Evolutionary conservation across 1,139 yeast species (phyloP), one percentile per base, ranked within the genome.

Genomic region (Saccharomyces hybrid): DNA sequence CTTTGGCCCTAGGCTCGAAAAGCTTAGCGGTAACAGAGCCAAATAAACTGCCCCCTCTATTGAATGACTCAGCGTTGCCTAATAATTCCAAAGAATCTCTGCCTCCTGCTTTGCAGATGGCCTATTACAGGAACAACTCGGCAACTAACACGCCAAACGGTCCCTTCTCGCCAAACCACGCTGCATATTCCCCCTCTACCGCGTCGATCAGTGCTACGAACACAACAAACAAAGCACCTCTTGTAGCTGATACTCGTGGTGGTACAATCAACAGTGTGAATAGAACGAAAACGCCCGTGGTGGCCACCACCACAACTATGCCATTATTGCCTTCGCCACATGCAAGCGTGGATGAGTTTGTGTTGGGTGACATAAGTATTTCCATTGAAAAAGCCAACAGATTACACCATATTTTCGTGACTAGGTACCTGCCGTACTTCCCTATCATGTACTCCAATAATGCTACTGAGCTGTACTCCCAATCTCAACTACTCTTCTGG

Each of bases 401-500:
- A 60, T 75, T 90, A 42, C 97, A 90, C 68, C 76, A 77, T 51
- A 73, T 82, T 32, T 90, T 90, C 65, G 78, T 87, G 62, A 72
- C 74, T 4, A 80, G 83, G 56, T 86, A 84, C 63, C 73, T 88
- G 29, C 95, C 96, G 0, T 86, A 78, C 63, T 75, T 90, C 60
- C 97, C 97, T 1, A 86, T 91, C 8, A 75, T 90, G 64, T 79
- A 83, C 44, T 82, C 95, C 0, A 74, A 78, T 53, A 79, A 82
- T 50, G 95, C 96, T 1, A 79, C 84, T 0, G 95, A 87, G 66
- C 77, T 90, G 42, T 88, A 88, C 69, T 80, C 86, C 27, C 93
- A 87, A 66, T 86, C 96, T 0, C 95, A 88, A 66, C 74, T 90
- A 28, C 74, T 91, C 49, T 91, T 91, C 68, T 91, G 98, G 98